phyloP scores from a whole-genome alignment of 2,329 filamentous ascomycete genomes.

The Bipolaris victoriae region DNA sequence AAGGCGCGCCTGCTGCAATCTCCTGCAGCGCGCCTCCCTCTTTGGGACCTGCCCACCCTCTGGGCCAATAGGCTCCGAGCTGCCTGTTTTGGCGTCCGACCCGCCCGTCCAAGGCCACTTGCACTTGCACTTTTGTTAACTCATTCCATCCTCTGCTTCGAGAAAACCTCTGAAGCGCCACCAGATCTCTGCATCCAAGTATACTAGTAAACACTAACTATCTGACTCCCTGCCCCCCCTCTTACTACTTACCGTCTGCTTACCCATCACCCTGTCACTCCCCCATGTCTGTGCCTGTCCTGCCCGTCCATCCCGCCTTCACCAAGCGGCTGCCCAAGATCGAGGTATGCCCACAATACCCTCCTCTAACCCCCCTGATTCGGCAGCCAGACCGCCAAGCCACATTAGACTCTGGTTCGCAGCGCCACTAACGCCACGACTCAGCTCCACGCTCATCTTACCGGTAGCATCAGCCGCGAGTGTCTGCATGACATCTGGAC shows the following conservation, averaged over 20 bases:
- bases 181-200: conserved; percentile 15
- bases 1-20: conserved; percentile 38
- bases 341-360: conserved; percentile 42
- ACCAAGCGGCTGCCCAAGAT: conserved; percentile 51
- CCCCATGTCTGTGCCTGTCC: conserved; percentile 20
- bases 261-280: neutral
- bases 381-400: conserved; percentile 21
- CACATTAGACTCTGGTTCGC: conserved; percentile 36
- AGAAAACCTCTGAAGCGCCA: conserved; percentile 29
- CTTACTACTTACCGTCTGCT: too few relatives aligned
- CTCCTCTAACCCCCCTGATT: conserved; percentile 13
- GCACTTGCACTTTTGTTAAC: neutral
- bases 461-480: conserved; percentile 75
- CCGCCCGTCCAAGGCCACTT: conserved; percentile 17
- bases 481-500: conserved; percentile 78
- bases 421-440: conserved; percentile 35
- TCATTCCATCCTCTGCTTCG: conserved; percentile 22
- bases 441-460: conserved; percentile 81
- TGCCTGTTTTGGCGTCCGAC: conserved; percentile 12
- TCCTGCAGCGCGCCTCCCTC: conserved; percentile 35
- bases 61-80: neutral
- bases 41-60: conserved; percentile 14
- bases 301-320: conserved; percentile 37
- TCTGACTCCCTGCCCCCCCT: too few relatives aligned
- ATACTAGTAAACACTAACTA: too few relatives aligned